These are phyloP conservation scores for Alternaria consortialis DNA, from an alignment of 2,329 filamentous ascomycete genomes.

Conservation along the genomic window DNA sequence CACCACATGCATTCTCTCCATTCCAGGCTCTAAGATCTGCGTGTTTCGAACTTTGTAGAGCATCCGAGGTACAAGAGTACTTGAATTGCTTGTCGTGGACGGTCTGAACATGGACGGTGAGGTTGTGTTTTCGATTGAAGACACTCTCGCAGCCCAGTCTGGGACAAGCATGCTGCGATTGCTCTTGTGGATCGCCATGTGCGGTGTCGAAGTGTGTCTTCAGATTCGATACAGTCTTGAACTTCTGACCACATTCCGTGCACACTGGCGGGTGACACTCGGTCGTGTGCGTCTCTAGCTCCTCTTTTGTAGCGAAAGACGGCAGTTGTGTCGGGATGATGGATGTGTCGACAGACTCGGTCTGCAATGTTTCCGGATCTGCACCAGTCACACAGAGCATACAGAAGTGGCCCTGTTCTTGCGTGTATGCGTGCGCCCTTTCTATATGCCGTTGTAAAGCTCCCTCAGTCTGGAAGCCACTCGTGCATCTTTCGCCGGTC, in stretches of 20 bases:
- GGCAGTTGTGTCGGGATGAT: slow-evolving; percentile 19
- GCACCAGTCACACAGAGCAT: slow-evolving; percentile 68
- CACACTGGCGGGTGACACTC: slow-evolving; percentile 77
- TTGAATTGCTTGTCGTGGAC: slow-evolving; percentile 77
- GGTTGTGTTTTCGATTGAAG: slow-evolving; percentile 85
- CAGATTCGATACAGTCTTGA: slow-evolving; percentile 63
- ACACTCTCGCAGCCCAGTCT: slow-evolving; percentile 74
- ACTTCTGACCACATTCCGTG: slow-evolving; percentile 75
- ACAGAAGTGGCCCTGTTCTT: slow-evolving; percentile 72
- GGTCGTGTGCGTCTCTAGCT: slow-evolving; percentile 77
- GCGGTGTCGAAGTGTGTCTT: slow-evolving; percentile 76
- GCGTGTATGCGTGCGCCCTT: slow-evolving; percentile 71
- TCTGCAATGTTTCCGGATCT: slow-evolving; percentile 41
- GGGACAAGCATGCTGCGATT: slow-evolving; percentile 69
- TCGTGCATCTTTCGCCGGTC: slow-evolving; percentile 67
- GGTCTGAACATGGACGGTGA: slow-evolving; percentile 79
- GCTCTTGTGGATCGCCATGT: slow-evolving; percentile 59
- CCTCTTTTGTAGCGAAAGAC: slow-evolving; percentile 73
- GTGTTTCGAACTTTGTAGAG: slow-evolving; percentile 65
- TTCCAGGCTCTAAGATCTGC: slow-evolving; percentile 69
- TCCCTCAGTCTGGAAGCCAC: slow-evolving; percentile 76
- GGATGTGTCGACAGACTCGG: background rate
- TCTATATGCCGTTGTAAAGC: slow-evolving; percentile 76
- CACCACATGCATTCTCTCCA: slow-evolving; percentile 74
- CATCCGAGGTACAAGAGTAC: slow-evolving; percentile 79